Evolutionary conservation across 192 early-diverging fungal species (phyloP), one percentile per base, ranked within the genome.

Genomic region (Backusella australiensis): DNA sequence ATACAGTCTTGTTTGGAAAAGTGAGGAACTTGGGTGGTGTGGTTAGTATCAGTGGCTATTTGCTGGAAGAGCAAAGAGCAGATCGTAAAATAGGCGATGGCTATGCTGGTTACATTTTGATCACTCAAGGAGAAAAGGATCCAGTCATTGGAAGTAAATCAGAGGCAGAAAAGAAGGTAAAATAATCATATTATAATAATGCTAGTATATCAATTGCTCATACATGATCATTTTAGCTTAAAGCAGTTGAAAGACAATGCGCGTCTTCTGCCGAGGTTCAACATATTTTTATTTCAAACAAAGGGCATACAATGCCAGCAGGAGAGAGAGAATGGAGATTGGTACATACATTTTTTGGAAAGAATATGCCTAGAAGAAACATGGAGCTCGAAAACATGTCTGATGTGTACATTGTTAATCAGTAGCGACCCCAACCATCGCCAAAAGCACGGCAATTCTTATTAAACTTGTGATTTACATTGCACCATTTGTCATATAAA

Each of bases 71-170:
- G 32, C 71, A 83, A 6, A 76, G 78, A 42, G 78, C 71, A 6
- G 78, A 76, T 15, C 74, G 67, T 26, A 73, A 78, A 59, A 74
- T 75, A 32, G 41, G 65, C 6, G 77, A 75, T 44, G 29, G 44
- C 6, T 66, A 80, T 77, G 80, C 65, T 38, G 81, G 84, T 23
- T 68, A 84, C 66, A 67, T 90, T 44, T 76, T 94, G 38, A 74
- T 91, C 4, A 87, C 89, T n/a, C 90, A 90, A 69, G 91, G 91
- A 0, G 81, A 81, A 26, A 85, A 82, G 71, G 91, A 93, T 81
- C 72, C 80, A 21, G 59, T 73, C 0, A 49, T 87, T 44, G 71
- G 83, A 11, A 69, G 78, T 21, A 82, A 79, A 56, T 80, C 69
- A 46, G 49, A 70, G 2, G 81, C 82, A 1, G 75, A 85, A 56